Base-by-base conservation (phyloP, 2,329 filamentous ascomycete genomes). In the Rasamsonia emersonii region DNA sequence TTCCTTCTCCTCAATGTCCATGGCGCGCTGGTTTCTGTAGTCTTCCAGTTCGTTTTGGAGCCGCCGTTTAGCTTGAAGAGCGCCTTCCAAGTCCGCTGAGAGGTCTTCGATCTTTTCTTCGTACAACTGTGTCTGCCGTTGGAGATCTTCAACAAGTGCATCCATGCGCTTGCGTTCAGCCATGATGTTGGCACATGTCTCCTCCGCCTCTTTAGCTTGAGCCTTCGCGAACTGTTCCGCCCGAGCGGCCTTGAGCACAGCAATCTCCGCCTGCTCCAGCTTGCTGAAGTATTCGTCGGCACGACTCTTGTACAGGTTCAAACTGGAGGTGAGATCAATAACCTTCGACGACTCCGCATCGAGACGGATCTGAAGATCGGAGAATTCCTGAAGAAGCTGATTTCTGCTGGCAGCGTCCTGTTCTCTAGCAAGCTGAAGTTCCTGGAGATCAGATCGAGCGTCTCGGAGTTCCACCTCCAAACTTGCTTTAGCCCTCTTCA, bases 281-380 rank as follows among this genome's bases (percentile, higher is more conserved):
- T 94, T 95, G 66, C 78, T 83, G 62, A 95, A 98, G 60, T 98
- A 96, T 54, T 96, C 89, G 51, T 96, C 86, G 3, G 89, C 83
- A 25, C 89, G 79, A 41, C 76, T 78, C 71, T 93, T 95, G 70
- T 96, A 98, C 40, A 95, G 65, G 39, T 77, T 79, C 24, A 96
- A 71, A 55, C 82, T 93, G 3, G 86, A 82, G 5, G 77, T 78
- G 26, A 94, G 78, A 56, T 98, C 89, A 17, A 79, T 75, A 17
- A 89, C 70, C 55, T 83, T 89, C 1, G 86, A 93, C 1, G 78
- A 76, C 61, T 96, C 91, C 4, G 82, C 80, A 53, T 96, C 91
- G 10, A 96, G 72, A 27, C 86, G 77, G 46, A 96, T 94, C 51
- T 96, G 91, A 29, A 96, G 68, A 50, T 96, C 91, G 1, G 88